Conservation (phyloP, 371 early-diverging fungal genomes). For the Thermomucor indicae-seudaticae region DNA sequence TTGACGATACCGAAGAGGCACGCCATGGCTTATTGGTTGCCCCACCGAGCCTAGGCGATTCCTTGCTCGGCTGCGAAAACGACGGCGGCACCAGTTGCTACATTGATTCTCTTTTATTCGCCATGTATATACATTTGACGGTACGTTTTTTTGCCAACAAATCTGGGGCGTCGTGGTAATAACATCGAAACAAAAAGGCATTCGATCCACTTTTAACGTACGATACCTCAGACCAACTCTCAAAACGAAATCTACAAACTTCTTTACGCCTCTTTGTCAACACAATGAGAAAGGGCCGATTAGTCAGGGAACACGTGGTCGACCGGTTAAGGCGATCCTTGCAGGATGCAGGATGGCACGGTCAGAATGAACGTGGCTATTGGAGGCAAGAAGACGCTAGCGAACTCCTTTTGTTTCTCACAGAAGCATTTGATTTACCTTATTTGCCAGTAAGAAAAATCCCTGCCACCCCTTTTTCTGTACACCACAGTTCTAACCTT, state of each 20-base stretch:
- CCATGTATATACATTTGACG: slow-evolving; percentile 52
- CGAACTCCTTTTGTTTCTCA: slow-evolving; percentile 55
- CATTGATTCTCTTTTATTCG: slow-evolving; percentile 53
- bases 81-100: slow-evolving; percentile 56
- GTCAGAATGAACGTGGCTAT: slow-evolving; percentile 16
- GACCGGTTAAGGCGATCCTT: slow-evolving; percentile 42
- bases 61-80: slow-evolving; percentile 47
- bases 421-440: slow-evolving; percentile 50
- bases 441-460: slow-evolving; percentile 43
- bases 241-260: slow-evolving; percentile 36
- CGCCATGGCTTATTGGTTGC: slow-evolving; percentile 24
- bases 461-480: not conserved
- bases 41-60: not conserved
- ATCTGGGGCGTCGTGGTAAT: not conserved
- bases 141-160: not conserved
- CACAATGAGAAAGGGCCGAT: slow-evolving; percentile 42
- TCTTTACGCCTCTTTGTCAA: slow-evolving; percentile 54
- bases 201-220: slow-evolving; percentile 40
- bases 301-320: slow-evolving; percentile 41
- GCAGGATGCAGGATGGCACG: slow-evolving; percentile 46
- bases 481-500: too few species aligned
- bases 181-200: slow-evolving; percentile 3
- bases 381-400: slow-evolving; percentile 57
- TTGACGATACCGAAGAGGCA: slow-evolving; percentile 34
- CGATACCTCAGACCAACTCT: slow-evolving; percentile 13